phyloP scores from a whole-genome alignment of 192 early-diverging fungal genomes.

The Dispira parvispora region DNA sequence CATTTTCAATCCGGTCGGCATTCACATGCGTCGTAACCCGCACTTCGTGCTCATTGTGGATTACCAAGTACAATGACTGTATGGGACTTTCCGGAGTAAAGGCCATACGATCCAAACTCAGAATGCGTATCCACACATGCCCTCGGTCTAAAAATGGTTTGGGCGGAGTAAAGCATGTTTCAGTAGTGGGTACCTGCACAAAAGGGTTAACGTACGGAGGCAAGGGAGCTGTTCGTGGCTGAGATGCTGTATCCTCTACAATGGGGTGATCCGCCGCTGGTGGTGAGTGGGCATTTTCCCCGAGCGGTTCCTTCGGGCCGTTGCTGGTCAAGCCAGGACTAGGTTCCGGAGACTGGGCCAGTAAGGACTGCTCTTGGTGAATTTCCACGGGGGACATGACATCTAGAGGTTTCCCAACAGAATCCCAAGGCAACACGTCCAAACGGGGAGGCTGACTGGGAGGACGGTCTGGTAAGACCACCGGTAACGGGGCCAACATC shows the following conservation, averaged over 20 bases:
- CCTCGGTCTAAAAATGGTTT: slow-evolving; percentile 8
- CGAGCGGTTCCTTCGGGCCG: neutral
- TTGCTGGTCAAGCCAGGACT: neutral
- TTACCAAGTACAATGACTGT: slow-evolving; percentile 1
- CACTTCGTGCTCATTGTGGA: slow-evolving; percentile 11
- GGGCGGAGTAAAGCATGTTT: slow-evolving; percentile 9
- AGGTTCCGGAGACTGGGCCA: neutral
- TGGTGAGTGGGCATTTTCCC: neutral
- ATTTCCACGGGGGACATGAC: neutral
- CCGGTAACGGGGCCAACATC: neutral
- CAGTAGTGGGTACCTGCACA: slow-evolving; percentile 4
- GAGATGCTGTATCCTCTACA: neutral
- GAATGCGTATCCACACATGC: slow-evolving; percentile 5
- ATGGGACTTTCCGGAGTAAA: slow-evolving; percentile 7
- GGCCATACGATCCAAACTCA: slow-evolving; percentile 10
- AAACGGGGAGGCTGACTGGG: neutral
- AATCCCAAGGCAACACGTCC: neutral
- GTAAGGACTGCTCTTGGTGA: neutral
- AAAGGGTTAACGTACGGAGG: slow-evolving; percentile 9
- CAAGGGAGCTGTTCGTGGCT: neutral
- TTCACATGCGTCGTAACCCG: slow-evolving; percentile 1
- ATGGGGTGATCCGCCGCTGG: neutral
- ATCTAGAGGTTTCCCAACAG: neutral
- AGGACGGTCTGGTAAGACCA: neutral
- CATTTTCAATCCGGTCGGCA: slow-evolving; percentile 7